phyloP scores from a whole-genome alignment of 2,329 filamentous ascomycete genomes.

The Fusarium sp. region DNA sequence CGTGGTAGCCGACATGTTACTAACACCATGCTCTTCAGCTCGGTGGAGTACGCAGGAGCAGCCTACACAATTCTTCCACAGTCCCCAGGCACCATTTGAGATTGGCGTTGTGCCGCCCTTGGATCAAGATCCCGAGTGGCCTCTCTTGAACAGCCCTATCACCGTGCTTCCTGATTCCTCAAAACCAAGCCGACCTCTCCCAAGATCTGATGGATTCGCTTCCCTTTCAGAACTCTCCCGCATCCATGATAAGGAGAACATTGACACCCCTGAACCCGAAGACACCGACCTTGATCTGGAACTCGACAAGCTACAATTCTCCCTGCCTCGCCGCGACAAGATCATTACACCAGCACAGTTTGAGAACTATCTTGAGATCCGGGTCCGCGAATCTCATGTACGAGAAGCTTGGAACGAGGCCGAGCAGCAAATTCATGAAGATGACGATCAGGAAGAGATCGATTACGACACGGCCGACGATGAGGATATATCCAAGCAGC shows the following conservation, averaged over 20 bases:
- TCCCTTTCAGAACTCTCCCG: not conserved
- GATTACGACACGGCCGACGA: not conserved
- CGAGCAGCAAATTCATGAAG: not conserved
- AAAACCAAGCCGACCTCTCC: not conserved
- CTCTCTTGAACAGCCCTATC: not conserved
- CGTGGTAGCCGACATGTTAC: not conserved
- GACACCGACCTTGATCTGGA: not conserved
- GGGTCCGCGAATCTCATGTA: not conserved
- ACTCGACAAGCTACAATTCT: not conserved
- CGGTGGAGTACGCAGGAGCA: not conserved
- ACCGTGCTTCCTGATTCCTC: not conserved
- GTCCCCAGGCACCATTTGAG: not conserved
- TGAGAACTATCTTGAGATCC: not conserved
- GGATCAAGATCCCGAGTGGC: not conserved
- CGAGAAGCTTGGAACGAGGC: not conserved
- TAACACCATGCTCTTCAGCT: not conserved
- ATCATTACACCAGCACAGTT: slow-evolving; percentile 1
- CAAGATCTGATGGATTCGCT: not conserved
- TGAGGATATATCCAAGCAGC: not conserved
- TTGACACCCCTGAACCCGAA: not conserved
- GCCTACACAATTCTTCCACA: not conserved
- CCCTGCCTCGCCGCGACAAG: not conserved
- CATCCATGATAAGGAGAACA: not conserved
- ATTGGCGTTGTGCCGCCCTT: not conserved
- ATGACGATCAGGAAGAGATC: not conserved